phyloP scores from a whole-genome alignment of 23 red algal species.

The Gracilaria caudata region DNA sequence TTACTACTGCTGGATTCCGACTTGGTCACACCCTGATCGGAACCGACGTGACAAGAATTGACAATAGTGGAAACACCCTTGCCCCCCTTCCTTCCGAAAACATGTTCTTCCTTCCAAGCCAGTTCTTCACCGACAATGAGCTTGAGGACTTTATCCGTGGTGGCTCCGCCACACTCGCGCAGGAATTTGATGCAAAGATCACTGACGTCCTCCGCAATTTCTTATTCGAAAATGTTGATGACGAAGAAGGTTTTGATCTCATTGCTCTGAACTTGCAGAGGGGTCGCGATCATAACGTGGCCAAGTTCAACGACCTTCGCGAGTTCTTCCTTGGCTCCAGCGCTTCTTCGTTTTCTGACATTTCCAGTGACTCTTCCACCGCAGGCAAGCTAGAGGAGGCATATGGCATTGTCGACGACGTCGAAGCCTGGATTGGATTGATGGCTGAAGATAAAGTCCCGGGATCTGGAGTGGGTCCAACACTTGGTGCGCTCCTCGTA shows the following conservation, averaged over 20 bases:
- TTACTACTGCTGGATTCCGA: slow-evolving; percentile 71
- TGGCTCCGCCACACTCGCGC: slow-evolving; percentile 10
- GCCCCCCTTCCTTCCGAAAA: slow-evolving; percentile 12
- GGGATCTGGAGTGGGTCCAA: slow-evolving; percentile 8
- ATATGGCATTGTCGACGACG: slow-evolving; percentile 37
- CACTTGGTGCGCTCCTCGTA: slow-evolving; percentile 23
- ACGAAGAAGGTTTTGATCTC: slow-evolving; percentile 58
- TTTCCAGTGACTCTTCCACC: slow-evolving; percentile 18
- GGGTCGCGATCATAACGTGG: slow-evolving; percentile 51
- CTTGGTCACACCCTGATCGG: slow-evolving; percentile 72
- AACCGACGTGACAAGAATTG: slow-evolving; percentile 28
- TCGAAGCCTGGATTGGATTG: slow-evolving; percentile 37
- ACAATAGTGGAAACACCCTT: not conserved
- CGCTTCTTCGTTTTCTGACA: slow-evolving; percentile 15
- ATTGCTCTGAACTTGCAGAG: slow-evolving; percentile 64
- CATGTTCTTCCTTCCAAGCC: slow-evolving; percentile 50
- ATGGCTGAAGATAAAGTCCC: slow-evolving; percentile 40
- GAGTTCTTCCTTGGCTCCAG: slow-evolving; percentile 12
- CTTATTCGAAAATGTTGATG: slow-evolving; percentile 58
- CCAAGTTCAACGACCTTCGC: slow-evolving; percentile 43
- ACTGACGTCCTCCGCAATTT: slow-evolving; percentile 51
- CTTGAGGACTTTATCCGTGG: slow-evolving; percentile 41
- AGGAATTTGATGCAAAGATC: slow-evolving; percentile 60
- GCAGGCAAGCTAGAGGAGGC: not conserved
- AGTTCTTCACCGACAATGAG: slow-evolving; percentile 23